Evolutionary conservation across 768 basidiomycete genomes (phyloP).

Genomic region (Paxillus involutus): DNA sequence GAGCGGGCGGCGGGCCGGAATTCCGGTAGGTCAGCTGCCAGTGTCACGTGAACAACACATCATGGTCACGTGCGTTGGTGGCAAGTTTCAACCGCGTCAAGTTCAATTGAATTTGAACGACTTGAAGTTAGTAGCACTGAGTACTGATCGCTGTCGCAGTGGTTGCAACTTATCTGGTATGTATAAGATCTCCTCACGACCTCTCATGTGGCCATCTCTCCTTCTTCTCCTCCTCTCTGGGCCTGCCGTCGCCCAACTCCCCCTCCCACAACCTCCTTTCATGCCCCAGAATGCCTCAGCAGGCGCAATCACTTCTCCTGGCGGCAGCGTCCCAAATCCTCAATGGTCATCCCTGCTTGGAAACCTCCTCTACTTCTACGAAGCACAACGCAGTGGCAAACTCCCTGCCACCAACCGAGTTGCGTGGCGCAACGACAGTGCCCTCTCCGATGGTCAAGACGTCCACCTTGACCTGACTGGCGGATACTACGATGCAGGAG

Average conservation of each 20-base stretch:
- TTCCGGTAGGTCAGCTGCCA: too few relatives aligned
- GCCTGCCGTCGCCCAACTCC: slow-evolving; percentile 50
- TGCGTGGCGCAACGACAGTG: slow-evolving; percentile 84
- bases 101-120: too few relatives aligned
- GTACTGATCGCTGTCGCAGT: not conserved
- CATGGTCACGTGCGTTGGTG: slow-evolving; percentile 18
- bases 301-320: slow-evolving; percentile 50
- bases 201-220: slow-evolving; percentile 20
- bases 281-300: slow-evolving; percentile 58
- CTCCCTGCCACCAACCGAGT: slow-evolving; percentile 72
- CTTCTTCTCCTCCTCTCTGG: slow-evolving; percentile 18
- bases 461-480: slow-evolving; percentile 74
- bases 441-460: slow-evolving; percentile 73
- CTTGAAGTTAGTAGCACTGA: not conserved
- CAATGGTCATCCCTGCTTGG: slow-evolving; percentile 87
- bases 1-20: too few relatives aligned
- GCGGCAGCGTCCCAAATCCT: slow-evolving; percentile 51
- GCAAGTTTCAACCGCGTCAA: not conserved
- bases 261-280: slow-evolving; percentile 65
- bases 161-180: not conserved
- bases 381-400: slow-evolving; percentile 83
- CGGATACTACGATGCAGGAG: slow-evolving; percentile 94
- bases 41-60: too few relatives aligned
- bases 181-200: not conserved
- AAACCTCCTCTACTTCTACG: slow-evolving; percentile 84